A percentile compares a stretch with the other conserved stretches of the same genome.
Conservation (phyloP, 1,284 basidiomycete genomes). For the Fereydounia khargensis region DNA sequence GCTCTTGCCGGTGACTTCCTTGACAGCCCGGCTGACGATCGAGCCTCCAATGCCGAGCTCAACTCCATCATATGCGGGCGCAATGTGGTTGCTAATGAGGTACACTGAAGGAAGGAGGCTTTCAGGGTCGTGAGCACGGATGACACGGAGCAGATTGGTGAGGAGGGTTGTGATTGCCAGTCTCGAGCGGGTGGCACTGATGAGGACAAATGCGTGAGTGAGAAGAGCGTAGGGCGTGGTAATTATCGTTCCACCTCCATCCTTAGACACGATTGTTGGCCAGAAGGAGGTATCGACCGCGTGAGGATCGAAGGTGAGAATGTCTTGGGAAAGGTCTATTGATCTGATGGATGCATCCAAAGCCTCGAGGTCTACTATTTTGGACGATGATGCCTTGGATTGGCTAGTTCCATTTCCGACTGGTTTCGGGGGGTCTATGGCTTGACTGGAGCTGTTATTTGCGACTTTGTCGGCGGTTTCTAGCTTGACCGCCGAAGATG, state of each 20-base stretch:
- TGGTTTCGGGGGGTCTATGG: too few species aligned
- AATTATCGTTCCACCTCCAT: slow-evolving; percentile 7
- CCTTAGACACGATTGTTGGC: slow-evolving; percentile 19
- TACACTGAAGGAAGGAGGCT: slow-evolving; percentile 81
- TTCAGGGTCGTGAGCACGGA: slow-evolving; percentile 68
- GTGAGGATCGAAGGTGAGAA: slow-evolving; percentile 53
- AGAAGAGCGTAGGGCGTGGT: slow-evolving; percentile 76
- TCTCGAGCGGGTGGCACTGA: slow-evolving; percentile 77
- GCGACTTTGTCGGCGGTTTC: too few species aligned
- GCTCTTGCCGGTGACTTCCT: slow-evolving; percentile 76
- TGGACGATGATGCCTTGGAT: too few species aligned
- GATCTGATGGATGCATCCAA: slow-evolving; percentile 37
- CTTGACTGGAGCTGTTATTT: too few species aligned
- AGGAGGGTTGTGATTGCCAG: slow-evolving; percentile 74
- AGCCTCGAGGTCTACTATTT: slow-evolving; percentile 20
- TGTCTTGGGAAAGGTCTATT: slow-evolving; percentile 49
- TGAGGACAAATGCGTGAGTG: slow-evolving; percentile 70
- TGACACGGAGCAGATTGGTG: slow-evolving; percentile 74
- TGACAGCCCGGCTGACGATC: slow-evolving; percentile 75
- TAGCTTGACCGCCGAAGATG: too few species aligned
- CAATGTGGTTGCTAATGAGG: slow-evolving; percentile 80
- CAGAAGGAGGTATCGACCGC: slow-evolving; percentile 33
- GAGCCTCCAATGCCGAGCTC: slow-evolving; percentile 62
- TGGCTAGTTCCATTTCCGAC: too few species aligned
- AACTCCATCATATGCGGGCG: slow-evolving; percentile 63